Percentiles rank a stretch among this genome's conserved stretches.
Evolutionary conservation across 208 protist species (phyloP).

Genomic region (Wallacemonas sp.): DNA sequence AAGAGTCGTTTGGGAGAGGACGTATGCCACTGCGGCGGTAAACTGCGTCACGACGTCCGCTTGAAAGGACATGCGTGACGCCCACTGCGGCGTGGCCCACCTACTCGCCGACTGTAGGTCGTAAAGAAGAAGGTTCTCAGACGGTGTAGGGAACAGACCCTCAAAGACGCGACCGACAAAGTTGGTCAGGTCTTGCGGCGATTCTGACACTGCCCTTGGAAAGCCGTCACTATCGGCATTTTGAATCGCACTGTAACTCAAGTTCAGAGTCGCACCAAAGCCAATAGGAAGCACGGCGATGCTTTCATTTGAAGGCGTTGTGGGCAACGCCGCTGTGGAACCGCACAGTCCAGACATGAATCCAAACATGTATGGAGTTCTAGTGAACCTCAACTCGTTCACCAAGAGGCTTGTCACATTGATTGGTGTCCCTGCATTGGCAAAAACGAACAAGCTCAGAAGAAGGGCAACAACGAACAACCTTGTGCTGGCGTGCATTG

Average conservation of each 20-base stretch:
- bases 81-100: no score
- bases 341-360: slow-evolving; percentile 4
- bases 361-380: not conserved
- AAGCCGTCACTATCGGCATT: not conserved
- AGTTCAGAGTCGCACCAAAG: not conserved
- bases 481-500: no score
- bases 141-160: no score
- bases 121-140: not conserved
- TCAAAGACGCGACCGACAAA: no score
- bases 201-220: not conserved
- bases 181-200: not conserved
- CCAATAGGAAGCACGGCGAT: not conserved
- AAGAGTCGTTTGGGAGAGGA: not conserved
- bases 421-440: not conserved
- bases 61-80: slow-evolving; percentile 5
- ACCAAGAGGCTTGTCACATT: not conserved
- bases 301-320: not conserved
- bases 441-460: not conserved
- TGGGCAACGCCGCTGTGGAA: not conserved
- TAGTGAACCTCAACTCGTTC: not conserved
- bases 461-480: no score
- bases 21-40: not conserved
- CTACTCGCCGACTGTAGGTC: slow-evolving; percentile 4
- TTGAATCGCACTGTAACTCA: not conserved
- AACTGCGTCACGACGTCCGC: slow-evolving; percentile 8